phyloP scores from a whole-genome alignment of 345 rosid genomes.

The Gossypium bickii region DNA sequence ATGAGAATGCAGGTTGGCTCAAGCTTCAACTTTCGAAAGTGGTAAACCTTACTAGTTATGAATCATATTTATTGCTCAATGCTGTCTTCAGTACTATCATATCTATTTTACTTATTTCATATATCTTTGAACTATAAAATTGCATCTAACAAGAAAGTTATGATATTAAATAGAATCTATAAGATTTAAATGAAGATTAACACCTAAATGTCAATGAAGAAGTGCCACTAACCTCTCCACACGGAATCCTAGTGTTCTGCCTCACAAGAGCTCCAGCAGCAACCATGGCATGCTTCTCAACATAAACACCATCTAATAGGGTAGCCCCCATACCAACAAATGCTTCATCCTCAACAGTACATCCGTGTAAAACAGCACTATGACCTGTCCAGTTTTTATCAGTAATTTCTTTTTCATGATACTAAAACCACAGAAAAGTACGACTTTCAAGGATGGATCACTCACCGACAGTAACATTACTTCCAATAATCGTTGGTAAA shows the following conservation, averaged over 20 bases:
- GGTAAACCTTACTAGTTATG: neutral
- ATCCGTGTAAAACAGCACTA: slow-evolving; percentile 81
- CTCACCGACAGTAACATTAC: slow-evolving; percentile 77
- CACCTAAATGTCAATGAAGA: neutral
- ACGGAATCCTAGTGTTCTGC: slow-evolving; percentile 77
- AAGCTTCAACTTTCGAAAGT: neutral
- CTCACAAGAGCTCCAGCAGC: slow-evolving; percentile 93
- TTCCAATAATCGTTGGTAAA: slow-evolving; percentile 66
- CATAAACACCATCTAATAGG: slow-evolving; percentile 76
- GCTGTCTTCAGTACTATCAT: neutral
- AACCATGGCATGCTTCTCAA: slow-evolving; percentile 87
- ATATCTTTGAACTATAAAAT: neutral
- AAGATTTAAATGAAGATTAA: slow-evolving; percentile 4
- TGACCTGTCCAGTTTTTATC: slow-evolving; percentile 52
- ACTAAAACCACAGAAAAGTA: neutral
- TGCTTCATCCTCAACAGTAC: slow-evolving; percentile 83
- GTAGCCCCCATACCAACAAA: slow-evolving; percentile 82
- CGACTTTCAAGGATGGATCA: neutral
- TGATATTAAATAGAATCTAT: neutral
- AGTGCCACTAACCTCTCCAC: slow-evolving; percentile 61
- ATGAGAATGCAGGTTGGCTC: neutral
- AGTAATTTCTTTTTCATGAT: slow-evolving; percentile 12
- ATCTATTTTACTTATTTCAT: slow-evolving; percentile 5
- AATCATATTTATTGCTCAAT: neutral
- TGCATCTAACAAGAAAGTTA: slow-evolving; percentile 6